phyloP scores from a whole-genome alignment of 768 basidiomycete genomes.

The Collybia sp. region DNA sequence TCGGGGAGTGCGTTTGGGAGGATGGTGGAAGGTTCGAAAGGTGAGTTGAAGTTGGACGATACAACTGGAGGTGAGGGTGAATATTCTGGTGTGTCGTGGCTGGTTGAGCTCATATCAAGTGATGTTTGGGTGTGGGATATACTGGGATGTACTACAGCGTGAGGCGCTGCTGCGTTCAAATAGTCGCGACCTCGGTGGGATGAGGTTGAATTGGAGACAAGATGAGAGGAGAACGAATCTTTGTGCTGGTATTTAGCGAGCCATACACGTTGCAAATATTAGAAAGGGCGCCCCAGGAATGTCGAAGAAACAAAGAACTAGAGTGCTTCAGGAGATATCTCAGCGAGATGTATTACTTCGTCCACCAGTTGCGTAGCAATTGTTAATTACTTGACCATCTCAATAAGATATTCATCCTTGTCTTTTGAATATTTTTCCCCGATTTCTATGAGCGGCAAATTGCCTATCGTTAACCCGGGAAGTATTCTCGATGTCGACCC shows the following conservation, averaged over 20 bases:
- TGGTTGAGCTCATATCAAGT: no score
- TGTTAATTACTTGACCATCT: not conserved
- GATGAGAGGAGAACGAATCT: not conserved
- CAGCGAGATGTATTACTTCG: not conserved
- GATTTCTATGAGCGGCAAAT: not conserved
- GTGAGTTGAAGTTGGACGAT: not conserved
- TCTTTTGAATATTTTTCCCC: not conserved
- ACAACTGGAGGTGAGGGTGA: no score
- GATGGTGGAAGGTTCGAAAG: not conserved
- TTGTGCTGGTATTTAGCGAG: not conserved
- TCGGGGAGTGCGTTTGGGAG: slow-evolving; percentile 10
- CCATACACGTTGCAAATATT: not conserved
- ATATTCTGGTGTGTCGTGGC: no score
- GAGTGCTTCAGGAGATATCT: not conserved
- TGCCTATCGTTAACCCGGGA: not conserved
- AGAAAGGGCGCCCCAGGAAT: not conserved
- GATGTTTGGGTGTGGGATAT: no score
- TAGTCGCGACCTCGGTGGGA: no score
- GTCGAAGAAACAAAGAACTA: not conserved
- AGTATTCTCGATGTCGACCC: not conserved
- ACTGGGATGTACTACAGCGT: no score
- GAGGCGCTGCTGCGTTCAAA: no score
- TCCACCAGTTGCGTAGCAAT: not conserved
- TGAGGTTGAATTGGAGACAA: not conserved
- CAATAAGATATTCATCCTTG: not conserved